Evolutionary conservation across 371 early-diverging fungal genomes (phyloP).

Genomic region (Cokeromyces recurvatus): DNA sequence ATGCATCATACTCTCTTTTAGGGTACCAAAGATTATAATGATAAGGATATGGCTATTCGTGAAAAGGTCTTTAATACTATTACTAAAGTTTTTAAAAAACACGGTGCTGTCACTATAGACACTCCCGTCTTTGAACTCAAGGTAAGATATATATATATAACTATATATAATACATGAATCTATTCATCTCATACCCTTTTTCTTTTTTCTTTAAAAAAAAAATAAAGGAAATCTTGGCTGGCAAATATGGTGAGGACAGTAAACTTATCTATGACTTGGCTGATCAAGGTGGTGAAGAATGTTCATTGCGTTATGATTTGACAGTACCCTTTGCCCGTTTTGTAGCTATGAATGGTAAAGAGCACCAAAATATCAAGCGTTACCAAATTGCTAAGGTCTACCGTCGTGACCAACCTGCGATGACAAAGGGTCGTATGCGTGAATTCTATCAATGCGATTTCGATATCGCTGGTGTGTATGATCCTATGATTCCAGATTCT

Average conservation of each 20-base stretch:
- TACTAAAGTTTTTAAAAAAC: constrained; percentile 84
- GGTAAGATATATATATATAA: too few relatives aligned
- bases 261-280: constrained; percentile 98
- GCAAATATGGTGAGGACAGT: constrained; percentile 99
- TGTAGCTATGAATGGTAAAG: constrained; percentile 88
- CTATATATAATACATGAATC: too few relatives aligned
- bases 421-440: constrained; percentile 98
- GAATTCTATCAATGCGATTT: constrained; percentile 99
- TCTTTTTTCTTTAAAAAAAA: background rate
- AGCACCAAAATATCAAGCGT: constrained; percentile 87
- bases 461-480: constrained; percentile 97
- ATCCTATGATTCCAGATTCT: constrained; percentile 96
- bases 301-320: constrained; percentile 97
- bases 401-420: constrained; percentile 98
- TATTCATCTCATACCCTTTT: too few relatives aligned
- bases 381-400: constrained; percentile 99
- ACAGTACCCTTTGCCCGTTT: constrained; percentile 99
- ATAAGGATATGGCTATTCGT: constrained; percentile 93
- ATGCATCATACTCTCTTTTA: constrained; percentile 32
- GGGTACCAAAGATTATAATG: constrained; percentile 97
- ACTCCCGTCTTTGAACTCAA: constrained; percentile 99
- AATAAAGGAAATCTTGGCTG: constrained; percentile 83
- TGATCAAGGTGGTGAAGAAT: constrained; percentile 98
- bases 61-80: constrained; percentile 89
- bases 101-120: constrained; percentile 98